Base-by-base conservation (phyloP, 768 basidiomycete genomes). In the Lactarius quietus region DNA sequence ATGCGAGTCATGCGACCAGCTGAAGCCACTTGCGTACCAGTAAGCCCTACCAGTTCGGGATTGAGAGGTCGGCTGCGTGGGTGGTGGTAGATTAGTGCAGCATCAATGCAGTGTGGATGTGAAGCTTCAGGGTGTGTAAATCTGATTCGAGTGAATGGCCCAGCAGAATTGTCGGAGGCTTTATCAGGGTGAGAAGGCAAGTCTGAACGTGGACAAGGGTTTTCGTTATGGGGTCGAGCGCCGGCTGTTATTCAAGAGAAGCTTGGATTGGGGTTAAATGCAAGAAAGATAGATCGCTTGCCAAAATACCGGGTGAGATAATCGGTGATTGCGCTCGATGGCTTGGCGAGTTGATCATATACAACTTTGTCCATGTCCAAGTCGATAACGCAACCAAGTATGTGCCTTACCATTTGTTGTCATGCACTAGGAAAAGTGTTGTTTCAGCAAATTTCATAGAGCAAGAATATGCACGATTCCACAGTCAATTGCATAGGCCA, bases 81-180 rank as follows among this genome's bases (percentile, higher is more conserved):
- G n/a, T n/a, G n/a, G n/a, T n/a, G n/a, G n/a, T n/a, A n/a, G n/a
- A n/a, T n/a, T n/a, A n/a, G n/a, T n/a, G n/a, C n/a, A n/a, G n/a
- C n/a, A n/a, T n/a, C n/a, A n/a, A n/a, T n/a, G n/a, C n/a, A n/a
- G n/a, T n/a, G n/a, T n/a, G n/a, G n/a, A n/a, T n/a, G n/a, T n/a
- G n/a, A n/a, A n/a, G n/a, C n/a, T n/a, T n/a, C n/a, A n/a, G n/a
- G n/a, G n/a, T n/a, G n/a, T n/a, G n/a, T n/a, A n/a, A n/a, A 72
- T 98, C 96, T 15, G 91, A 94, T 33, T 98, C 95, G 58, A 98
- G 86, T 7, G 95, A 98, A 74, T 99, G 96, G 0, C 96, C 96
- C 15, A 98, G 79, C 26, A 99, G 87, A 71, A 96, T 89, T 18
- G 90, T 86, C 0, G 84, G 88, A 0, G 78, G 86, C 64, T 76